These are phyloP conservation scores for Didymellaceae sp. DNA, from an alignment of 2,329 filamentous ascomycete species.

Conservation along the genomic window DNA sequence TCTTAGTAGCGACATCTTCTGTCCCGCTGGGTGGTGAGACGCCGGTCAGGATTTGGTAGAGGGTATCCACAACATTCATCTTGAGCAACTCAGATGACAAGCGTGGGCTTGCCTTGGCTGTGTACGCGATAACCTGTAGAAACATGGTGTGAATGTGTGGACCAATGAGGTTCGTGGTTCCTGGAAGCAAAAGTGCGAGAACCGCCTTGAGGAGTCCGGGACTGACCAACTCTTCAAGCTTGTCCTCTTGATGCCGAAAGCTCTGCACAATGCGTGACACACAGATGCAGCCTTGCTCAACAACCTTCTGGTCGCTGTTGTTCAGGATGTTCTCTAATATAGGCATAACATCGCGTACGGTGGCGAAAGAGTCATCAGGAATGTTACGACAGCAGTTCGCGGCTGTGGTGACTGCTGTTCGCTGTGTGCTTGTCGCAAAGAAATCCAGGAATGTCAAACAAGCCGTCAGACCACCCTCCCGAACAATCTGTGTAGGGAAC, in stretches of 20 bases:
- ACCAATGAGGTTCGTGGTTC: conserved; percentile 93
- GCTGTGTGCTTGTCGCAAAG: conserved; percentile 94
- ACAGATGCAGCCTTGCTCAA: conserved; percentile 94
- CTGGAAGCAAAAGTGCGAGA: conserved; percentile 84
- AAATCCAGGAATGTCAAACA: conserved; percentile 96
- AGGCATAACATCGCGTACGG: conserved; percentile 95
- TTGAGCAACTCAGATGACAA: conserved; percentile 91
- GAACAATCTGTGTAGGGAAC: conserved; percentile 92
- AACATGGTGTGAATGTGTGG: conserved; percentile 97
- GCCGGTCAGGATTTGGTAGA: conserved; percentile 96
- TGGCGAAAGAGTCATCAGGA: conserved; percentile 88
- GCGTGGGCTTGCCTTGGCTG: conserved; percentile 83
- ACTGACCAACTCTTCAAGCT: conserved; percentile 91
- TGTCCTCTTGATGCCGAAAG: conserved; percentile 86
- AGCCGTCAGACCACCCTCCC: conserved; percentile 93
- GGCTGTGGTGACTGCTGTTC: conserved; percentile 94
- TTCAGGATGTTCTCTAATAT: conserved; percentile 87
- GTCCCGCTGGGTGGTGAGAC: conserved; percentile 85
- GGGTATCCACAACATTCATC: conserved; percentile 94
- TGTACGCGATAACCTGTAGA: conserved; percentile 87
- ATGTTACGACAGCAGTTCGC: conserved; percentile 99
- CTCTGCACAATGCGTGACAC: conserved; percentile 96
- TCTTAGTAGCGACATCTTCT: conserved; percentile 80
- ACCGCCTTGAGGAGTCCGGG: conserved; percentile 85
- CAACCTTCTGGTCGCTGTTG: conserved; percentile 94